Evolutionary conservation across 805 yeast genomes (phyloP).

Genomic region (Kuraishia floccosa): DNA sequence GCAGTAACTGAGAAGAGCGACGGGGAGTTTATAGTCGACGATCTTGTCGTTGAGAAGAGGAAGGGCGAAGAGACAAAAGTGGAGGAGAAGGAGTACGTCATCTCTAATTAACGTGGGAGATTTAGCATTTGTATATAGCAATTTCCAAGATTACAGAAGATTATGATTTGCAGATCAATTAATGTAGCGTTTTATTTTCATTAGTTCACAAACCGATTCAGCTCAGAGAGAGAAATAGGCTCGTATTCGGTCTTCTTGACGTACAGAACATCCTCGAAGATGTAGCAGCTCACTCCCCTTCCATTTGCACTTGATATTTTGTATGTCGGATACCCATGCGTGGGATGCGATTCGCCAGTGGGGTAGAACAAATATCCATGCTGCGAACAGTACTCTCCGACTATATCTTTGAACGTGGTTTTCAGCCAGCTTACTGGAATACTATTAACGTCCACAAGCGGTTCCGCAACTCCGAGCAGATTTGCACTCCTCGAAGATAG

Average conservation of each 20-base stretch:
- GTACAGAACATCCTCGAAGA: conserved; percentile 61
- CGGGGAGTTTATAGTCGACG: not conserved
- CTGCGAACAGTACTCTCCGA: conserved; percentile 45
- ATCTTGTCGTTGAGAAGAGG: not conserved
- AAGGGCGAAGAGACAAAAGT: not conserved
- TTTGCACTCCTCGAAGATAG: too few species aligned
- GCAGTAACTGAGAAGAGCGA: not conserved
- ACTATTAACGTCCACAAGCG: conserved; percentile 15
- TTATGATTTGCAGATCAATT: too few species aligned
- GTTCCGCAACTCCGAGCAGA: too few species aligned
- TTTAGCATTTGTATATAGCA: too few species aligned
- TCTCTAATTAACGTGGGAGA: too few species aligned
- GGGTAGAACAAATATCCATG: conserved; percentile 33
- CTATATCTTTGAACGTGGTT: conserved; percentile 52
- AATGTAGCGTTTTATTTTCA: too few species aligned
- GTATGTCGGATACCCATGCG: conserved; percentile 32
- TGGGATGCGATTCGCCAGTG: conserved; percentile 17
- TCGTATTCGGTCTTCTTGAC: conserved; percentile 23
- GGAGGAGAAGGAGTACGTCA: too few species aligned
- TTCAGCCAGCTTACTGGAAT: conserved; percentile 25
- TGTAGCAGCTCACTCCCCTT: conserved; percentile 28
- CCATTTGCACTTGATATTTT: conserved; percentile 23
- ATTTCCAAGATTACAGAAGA: too few species aligned
- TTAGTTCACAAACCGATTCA: too few species aligned
- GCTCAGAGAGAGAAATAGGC: conserved; percentile 28